These are phyloP conservation scores for Metschnikowia koreensis DNA, from an alignment of 805 yeast genomes.

Conservation along the genomic window DNA sequence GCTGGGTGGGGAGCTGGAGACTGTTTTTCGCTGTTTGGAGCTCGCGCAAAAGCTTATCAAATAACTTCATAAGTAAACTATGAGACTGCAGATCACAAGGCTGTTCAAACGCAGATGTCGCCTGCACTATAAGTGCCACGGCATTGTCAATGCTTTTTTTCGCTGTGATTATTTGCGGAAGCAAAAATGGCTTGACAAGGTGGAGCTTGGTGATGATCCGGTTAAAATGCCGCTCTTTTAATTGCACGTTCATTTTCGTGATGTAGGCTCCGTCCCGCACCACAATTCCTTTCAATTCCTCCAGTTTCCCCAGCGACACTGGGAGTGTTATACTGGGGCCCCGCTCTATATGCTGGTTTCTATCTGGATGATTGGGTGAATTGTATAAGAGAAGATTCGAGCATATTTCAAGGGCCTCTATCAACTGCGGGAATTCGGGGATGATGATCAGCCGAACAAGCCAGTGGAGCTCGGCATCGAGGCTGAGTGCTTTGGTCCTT, in stretches of 20 bases:
- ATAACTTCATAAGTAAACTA: conserved; percentile 23
- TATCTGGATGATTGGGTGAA: conserved; percentile 36
- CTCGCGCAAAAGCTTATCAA: conserved; percentile 25
- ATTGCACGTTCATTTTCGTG: conserved; percentile 43
- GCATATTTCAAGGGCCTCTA: conserved; percentile 39
- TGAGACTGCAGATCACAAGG: conserved; percentile 16
- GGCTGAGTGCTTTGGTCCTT: conserved; percentile 11
- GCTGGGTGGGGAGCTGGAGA: conserved; percentile 51
- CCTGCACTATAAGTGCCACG: conserved; percentile 27
- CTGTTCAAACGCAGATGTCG: conserved; percentile 19
- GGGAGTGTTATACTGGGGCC: conserved; percentile 54
- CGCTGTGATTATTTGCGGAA: conserved; percentile 48
- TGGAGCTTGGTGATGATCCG: conserved; percentile 28
- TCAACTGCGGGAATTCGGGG: conserved; percentile 20
- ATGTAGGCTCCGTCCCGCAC: conserved; percentile 55
- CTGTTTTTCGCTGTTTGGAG: conserved; percentile 25
- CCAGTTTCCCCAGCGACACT: conserved; percentile 52
- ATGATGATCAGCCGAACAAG: conserved; percentile 14
- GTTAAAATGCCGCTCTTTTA: conserved; percentile 43
- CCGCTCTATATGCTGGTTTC: conserved; percentile 23
- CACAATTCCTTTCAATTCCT: conserved; percentile 58
- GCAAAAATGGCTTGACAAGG: conserved; percentile 33
- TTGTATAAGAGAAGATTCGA: conserved; percentile 36
- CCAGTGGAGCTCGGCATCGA: conserved; percentile 22
- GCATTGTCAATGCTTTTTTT: conserved; percentile 38